Conservation (phyloP, 2,329 filamentous ascomycete species). For the Claviceps sp. region DNA sequence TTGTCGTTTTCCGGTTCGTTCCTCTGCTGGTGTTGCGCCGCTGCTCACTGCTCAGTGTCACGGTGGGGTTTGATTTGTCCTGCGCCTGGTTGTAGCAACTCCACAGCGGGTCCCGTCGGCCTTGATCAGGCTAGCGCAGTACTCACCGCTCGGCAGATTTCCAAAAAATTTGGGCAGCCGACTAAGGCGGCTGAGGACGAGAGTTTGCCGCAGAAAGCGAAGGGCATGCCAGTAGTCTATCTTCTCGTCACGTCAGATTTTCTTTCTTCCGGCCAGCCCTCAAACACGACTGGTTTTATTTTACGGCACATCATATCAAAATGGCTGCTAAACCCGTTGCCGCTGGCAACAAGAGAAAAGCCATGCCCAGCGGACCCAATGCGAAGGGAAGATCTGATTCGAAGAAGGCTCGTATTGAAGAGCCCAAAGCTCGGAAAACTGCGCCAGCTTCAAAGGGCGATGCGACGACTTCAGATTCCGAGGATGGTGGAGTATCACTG, state of each 20-base stretch:
- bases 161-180: conserved; percentile 11
- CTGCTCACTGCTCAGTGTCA: conserved; percentile 2
- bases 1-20: background rate
- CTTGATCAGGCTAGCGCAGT: conserved; percentile 10
- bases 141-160: conserved; percentile 24
- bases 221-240: background rate
- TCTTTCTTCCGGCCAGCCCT: background rate
- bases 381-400: conserved; percentile 27
- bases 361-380: conserved; percentile 19
- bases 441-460: conserved; percentile 21
- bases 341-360: conserved; percentile 45
- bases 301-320: conserved; percentile 2
- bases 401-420: conserved; percentile 39
- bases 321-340: conserved; percentile 37
- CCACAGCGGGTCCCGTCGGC: conserved; percentile 7
- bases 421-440: conserved; percentile 17
- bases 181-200: background rate
- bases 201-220: background rate
- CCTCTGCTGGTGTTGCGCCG: background rate
- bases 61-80: conserved; percentile 10
- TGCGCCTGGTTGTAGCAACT: background rate
- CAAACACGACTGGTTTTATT: background rate
- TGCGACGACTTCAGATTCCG: conserved; percentile 29
- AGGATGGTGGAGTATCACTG: conserved; percentile 37
- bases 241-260: background rate